Conservation (phyloP, 768 basidiomycete genomes). For the Mycena sanguinolenta region DNA sequence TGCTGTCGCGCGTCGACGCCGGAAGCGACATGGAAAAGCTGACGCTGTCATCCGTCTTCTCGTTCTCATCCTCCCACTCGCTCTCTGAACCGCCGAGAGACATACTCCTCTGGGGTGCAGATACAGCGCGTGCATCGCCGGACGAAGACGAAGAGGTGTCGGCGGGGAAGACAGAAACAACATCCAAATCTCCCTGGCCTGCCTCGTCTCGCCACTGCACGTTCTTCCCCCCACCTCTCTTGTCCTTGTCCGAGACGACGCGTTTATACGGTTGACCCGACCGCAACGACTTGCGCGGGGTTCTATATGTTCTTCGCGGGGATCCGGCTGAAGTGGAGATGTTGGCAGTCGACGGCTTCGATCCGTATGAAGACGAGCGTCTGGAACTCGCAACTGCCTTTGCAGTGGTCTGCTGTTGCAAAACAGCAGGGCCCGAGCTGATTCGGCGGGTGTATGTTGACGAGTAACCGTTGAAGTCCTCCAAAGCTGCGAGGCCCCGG, state of each 20-base stretch:
- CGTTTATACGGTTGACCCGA: slow-evolving; percentile 77
- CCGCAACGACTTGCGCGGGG: slow-evolving; percentile 82
- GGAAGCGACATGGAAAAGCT: slow-evolving; percentile 62
- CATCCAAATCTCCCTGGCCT: slow-evolving; percentile 85
- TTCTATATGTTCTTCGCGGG: slow-evolving; percentile 61
- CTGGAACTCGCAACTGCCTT: slow-evolving; percentile 46
- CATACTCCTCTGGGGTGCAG: slow-evolving; percentile 52
- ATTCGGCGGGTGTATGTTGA: slow-evolving; percentile 62
- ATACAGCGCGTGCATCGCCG: slow-evolving; percentile 39
- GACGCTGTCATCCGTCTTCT: slow-evolving; percentile 85
- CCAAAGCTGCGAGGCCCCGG: slow-evolving; percentile 52
- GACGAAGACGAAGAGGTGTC: slow-evolving; percentile 50
- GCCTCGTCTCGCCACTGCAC: slow-evolving; percentile 92
- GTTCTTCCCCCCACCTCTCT: slow-evolving; percentile 71
- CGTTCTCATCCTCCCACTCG: slow-evolving; percentile 92
- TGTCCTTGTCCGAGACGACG: slow-evolving; percentile 73
- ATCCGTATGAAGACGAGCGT: slow-evolving; percentile 55
- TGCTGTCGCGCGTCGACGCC: slow-evolving; percentile 48
- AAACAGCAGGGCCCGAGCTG: slow-evolving; percentile 63
- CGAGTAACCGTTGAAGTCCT: slow-evolving; percentile 66
- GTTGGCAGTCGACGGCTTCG: slow-evolving; percentile 37
- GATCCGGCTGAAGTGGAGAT: slow-evolving; percentile 67
- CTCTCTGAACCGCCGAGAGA: slow-evolving; percentile 80
- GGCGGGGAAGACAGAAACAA: slow-evolving; percentile 51
- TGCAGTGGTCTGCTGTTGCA: slow-evolving; percentile 48